Percentiles rank a stretch among this genome's conserved stretches.
Conservation (phyloP, 495 filamentous ascomycete genomes). For the Endocarpon pusillum region DNA sequence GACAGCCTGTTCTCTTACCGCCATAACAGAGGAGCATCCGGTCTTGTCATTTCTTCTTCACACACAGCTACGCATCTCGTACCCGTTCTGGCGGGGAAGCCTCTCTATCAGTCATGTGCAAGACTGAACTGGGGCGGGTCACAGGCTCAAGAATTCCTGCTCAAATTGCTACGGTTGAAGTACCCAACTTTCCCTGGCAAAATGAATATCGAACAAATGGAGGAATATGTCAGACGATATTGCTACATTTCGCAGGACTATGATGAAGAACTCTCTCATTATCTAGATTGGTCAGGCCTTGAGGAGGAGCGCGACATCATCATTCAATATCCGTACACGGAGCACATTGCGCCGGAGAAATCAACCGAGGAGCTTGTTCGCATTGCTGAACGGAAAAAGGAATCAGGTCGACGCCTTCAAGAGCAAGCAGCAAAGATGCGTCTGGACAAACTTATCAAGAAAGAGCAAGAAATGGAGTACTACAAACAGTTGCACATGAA, state of each 20-base stretch:
- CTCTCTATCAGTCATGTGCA: slow-evolving; percentile 65
- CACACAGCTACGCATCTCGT: slow-evolving; percentile 93
- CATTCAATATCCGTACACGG: slow-evolving; percentile 83
- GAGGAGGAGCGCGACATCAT: slow-evolving; percentile 80
- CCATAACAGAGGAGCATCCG: slow-evolving; percentile 76
- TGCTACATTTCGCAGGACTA: slow-evolving; percentile 80
- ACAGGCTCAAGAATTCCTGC: slow-evolving; percentile 74
- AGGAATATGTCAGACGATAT: slow-evolving; percentile 72
- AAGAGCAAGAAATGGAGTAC: slow-evolving; percentile 89
- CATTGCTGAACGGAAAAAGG: slow-evolving; percentile 81
- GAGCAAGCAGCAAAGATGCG: slow-evolving; percentile 96
- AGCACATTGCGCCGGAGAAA: slow-evolving; percentile 76
- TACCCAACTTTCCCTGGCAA: slow-evolving; percentile 80
- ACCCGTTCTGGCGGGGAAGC: slow-evolving; percentile 70
- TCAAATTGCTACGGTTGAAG: slow-evolving; percentile 81
- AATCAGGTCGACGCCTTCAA: slow-evolving; percentile 78
- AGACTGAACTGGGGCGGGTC: slow-evolving; percentile 89
- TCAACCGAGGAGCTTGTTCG: slow-evolving; percentile 77
- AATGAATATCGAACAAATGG: slow-evolving; percentile 67
- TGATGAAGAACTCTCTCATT: slow-evolving; percentile 51
- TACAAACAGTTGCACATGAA: slow-evolving; percentile 63
- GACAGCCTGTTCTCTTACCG: slow-evolving; percentile 90
- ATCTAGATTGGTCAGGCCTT: slow-evolving; percentile 72
- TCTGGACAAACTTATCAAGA: slow-evolving; percentile 81
- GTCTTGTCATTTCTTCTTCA: slow-evolving; percentile 78